Conservation (phyloP, 1,284 basidiomycete species). For the Papiliotrema fonsecae region DNA sequence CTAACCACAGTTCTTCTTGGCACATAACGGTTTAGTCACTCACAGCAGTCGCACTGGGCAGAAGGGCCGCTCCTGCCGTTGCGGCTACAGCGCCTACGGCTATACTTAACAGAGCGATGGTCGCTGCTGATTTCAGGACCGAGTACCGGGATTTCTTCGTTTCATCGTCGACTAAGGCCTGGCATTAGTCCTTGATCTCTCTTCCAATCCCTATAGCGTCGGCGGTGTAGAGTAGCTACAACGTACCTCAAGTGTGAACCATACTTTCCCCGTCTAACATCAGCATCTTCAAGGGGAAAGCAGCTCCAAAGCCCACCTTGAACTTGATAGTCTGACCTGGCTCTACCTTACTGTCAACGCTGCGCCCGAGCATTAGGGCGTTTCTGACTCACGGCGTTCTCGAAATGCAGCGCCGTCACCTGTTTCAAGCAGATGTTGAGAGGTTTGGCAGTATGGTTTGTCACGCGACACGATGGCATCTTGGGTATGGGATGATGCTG, state of each 20-base stretch:
- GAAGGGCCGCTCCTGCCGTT: conserved; percentile 34
- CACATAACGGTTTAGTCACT: too few species aligned
- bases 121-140: conserved; percentile 38
- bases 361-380: not conserved
- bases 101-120: conserved; percentile 37
- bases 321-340: conserved; percentile 42
- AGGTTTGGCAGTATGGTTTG: conserved; percentile 31
- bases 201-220: not conserved
- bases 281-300: not conserved
- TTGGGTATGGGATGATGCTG: not conserved
- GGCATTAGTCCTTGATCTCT: not conserved
- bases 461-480: conserved; percentile 42
- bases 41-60: conserved; percentile 31
- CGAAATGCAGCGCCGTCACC: conserved; percentile 42
- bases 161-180: conserved; percentile 35
- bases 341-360: conserved; percentile 15
- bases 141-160: conserved; percentile 35
- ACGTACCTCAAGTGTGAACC: conserved; percentile 40
- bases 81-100: conserved; percentile 36
- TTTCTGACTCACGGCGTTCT: conserved; percentile 23
- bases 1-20: too few species aligned
- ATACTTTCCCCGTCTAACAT: conserved; percentile 38
- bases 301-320: conserved; percentile 12
- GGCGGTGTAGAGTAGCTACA: too few species aligned
- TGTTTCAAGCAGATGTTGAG: conserved; percentile 44